Base-by-base conservation (phyloP, 2,329 filamentous ascomycete genomes). In the Polychaeton citri region DNA sequence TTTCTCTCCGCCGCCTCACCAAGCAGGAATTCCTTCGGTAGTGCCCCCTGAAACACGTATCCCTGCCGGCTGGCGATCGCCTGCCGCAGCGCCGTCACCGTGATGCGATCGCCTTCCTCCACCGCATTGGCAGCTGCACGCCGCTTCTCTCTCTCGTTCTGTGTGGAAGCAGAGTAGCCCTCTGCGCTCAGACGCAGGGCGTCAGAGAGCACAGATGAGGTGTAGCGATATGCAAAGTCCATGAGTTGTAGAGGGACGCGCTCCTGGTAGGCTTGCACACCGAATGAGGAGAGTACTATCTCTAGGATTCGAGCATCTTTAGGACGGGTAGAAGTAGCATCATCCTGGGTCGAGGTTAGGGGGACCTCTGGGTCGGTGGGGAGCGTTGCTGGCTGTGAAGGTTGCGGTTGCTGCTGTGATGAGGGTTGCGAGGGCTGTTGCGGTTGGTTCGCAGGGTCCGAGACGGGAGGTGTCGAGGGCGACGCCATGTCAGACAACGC, bases 211-310 rank as follows among this genome's bases (percentile, higher is more conserved):
- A 87, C 68, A 38, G 73, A 71, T 1, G 75, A 76, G 7, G 79
- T 83, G 66, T 86, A 82, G 24, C 83, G 76, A 69, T 90, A 90
- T 33, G 83, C 81, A 54, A 88, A 88, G 63, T 90, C 83, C 55
- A 90, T 76, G 33, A 90, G 76, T 39, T 87, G 76, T 1, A 88
- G 71, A 0, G 83, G 83, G 1, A 90, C 82, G 50, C 83, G 81
- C 57, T 81, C 74, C 57, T 88, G 82, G 66, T 85, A 90, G 28
- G 78, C 70, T 4, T 79, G 77, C 7, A 88, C 81, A 52, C 82
- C 82, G 50, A 86, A 79, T 6, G 79, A 80, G 15, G 78, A 79
- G 33, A 90, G 75, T 35, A 90, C 72, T 13, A 87, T 74, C 61
- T 88, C 82, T 49, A 90, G 74, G 10, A 85, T 75, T 50, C 82